Conservation (phyloP, 2,329 filamentous ascomycete species). For the Mollisiaceae sp. region DNA sequence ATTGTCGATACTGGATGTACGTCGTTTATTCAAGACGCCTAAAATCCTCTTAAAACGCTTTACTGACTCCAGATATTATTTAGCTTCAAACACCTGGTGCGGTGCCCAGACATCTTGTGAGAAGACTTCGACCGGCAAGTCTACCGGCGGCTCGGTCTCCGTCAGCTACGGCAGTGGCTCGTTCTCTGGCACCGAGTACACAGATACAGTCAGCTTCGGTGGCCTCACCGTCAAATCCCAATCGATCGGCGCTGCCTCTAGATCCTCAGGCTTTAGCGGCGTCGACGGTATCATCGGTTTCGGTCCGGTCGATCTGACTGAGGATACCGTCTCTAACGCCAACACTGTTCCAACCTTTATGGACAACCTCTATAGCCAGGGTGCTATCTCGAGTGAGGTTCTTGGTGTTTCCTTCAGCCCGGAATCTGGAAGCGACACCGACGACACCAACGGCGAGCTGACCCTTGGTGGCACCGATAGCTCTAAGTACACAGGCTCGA, state of each 20-base stretch:
- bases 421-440: constrained; percentile 36
- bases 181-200: constrained; percentile 40
- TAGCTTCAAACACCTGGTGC: constrained; percentile 39
- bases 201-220: constrained; percentile 41
- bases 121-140: constrained; percentile 32
- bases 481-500: constrained; percentile 67
- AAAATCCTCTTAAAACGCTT: constrained; percentile 3
- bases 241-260: constrained; percentile 28
- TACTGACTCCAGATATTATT: constrained; percentile 22
- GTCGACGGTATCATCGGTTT: constrained; percentile 35
- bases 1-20: constrained; percentile 43
- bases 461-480: constrained; percentile 73
- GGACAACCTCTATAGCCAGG: constrained; percentile 40
- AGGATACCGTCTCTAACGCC: constrained; percentile 35
- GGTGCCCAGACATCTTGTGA: constrained; percentile 26
- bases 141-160: constrained; percentile 34
- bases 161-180: constrained; percentile 40
- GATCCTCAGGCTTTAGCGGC: constrained; percentile 22
- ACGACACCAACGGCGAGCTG: constrained; percentile 70
- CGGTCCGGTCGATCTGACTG: constrained; percentile 38
- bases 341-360: constrained; percentile 39
- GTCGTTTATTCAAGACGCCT: constrained; percentile 9
- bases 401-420: constrained; percentile 41
- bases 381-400: constrained; percentile 39
- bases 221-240: constrained; percentile 37